A percentile compares a stretch with the other conserved stretches of the same genome.
phyloP scores from a whole-genome alignment of 2,329 filamentous ascomycete species.

The Pezicula rhizophila region DNA sequence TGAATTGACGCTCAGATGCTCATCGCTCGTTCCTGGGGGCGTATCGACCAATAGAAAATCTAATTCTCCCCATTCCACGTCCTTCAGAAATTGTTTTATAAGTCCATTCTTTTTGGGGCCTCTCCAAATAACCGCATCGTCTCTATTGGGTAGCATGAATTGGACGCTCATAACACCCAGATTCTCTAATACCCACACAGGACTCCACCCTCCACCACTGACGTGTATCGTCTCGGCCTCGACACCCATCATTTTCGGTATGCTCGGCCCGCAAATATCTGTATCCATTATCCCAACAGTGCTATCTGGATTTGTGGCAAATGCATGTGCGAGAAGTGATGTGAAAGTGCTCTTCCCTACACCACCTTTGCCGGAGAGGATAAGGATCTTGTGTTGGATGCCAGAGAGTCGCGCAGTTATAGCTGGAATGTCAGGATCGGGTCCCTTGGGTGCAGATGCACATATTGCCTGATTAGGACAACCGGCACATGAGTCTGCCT shows the following conservation, averaged over 20 bases:
- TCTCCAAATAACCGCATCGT: constrained; percentile 96
- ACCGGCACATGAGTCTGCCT: constrained; percentile 79
- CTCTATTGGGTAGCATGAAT: constrained; percentile 91
- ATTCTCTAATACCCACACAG: constrained; percentile 93
- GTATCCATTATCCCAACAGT: constrained; percentile 96
- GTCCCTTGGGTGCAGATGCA: constrained; percentile 87
- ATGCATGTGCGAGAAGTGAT: constrained; percentile 79
- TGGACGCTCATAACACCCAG: constrained; percentile 95
- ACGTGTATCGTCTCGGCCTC: constrained; percentile 91
- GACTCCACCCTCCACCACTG: constrained; percentile 82
- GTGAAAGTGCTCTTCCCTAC: constrained; percentile 96
- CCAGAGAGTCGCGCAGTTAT: constrained; percentile 77
- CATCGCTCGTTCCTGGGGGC: constrained; percentile 89
- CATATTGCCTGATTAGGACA: constrained; percentile 97
- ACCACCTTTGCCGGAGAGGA: constrained; percentile 90
- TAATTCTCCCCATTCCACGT: constrained; percentile 94
- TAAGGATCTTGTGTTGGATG: constrained; percentile 84
- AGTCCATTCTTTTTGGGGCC: constrained; percentile 98
- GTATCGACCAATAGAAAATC: constrained; percentile 94
- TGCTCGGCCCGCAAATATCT: constrained; percentile 92
- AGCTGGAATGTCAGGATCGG: constrained; percentile 86
- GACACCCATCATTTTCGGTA: constrained; percentile 99
- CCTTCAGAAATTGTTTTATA: constrained; percentile 96
- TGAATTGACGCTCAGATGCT: constrained; percentile 89
- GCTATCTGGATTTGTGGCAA: constrained; percentile 71